These are phyloP conservation scores for Aspergillus sp. DNA, from an alignment of 2,329 filamentous ascomycete species.

Conservation along the genomic window DNA sequence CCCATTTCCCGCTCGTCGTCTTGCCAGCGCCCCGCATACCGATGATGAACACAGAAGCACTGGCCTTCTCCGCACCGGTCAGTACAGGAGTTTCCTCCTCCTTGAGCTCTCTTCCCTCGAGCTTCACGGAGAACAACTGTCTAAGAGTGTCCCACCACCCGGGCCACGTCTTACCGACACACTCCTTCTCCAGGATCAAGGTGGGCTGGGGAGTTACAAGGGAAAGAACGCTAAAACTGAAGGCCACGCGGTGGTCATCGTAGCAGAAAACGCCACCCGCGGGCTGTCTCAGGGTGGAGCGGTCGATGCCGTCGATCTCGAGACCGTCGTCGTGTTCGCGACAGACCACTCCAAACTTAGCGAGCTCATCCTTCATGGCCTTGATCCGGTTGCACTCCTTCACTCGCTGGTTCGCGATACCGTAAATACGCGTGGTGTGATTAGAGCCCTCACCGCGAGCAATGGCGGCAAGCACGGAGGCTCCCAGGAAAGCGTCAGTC, in stretches of 20 bases:
- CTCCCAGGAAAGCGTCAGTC: constrained; percentile 97
- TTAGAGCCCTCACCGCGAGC: constrained; percentile 65
- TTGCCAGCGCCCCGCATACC: constrained; percentile 98
- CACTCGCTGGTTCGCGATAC: constrained; percentile 95
- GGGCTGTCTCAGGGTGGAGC: constrained; percentile 54
- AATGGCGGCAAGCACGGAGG: constrained; percentile 87
- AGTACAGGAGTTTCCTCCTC: constrained; percentile 36
- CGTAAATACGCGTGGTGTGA: constrained; percentile 75
- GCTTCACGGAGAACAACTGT: constrained; percentile 69
- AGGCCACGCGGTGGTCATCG: constrained; percentile 95
- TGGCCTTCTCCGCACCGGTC: constrained; percentile 37
- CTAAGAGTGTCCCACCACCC: constrained; percentile 95
- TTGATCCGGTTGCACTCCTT: constrained; percentile 97
- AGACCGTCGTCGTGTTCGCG: constrained; percentile 94
- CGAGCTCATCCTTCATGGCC: constrained; percentile 92
- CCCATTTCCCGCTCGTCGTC: constrained; percentile 87
- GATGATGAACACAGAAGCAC: constrained; percentile 82
- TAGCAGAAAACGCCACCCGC: constrained; percentile 80
- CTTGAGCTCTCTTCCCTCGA: constrained; percentile 70
- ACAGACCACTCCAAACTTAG: constrained; percentile 86
- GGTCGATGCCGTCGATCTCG: constrained; percentile 56
- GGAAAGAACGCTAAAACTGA: constrained; percentile 93
- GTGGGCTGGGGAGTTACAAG: constrained; percentile 68
- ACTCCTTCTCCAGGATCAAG: constrained; percentile 83
- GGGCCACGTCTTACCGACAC: constrained; percentile 96